Base-by-base conservation (phyloP, 108 stramenopile genomes). In the Nitzschia putrida region DNA sequence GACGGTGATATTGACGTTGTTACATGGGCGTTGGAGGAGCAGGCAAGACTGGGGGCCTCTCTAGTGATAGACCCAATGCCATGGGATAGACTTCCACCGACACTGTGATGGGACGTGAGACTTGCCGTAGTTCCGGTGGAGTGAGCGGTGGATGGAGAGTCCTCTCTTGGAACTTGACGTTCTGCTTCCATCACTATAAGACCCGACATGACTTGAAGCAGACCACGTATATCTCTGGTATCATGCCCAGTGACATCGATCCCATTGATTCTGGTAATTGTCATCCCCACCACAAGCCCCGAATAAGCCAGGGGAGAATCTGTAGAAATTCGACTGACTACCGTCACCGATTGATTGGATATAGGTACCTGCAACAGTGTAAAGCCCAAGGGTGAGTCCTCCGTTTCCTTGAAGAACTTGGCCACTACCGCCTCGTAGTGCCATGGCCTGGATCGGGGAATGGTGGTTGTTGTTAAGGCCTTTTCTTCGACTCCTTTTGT, bases 201-300 rank as follows among this genome's bases (percentile, higher is more conserved):
- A 4, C 29, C 29, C 4, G 29, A 3, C 29, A 34, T 34, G 29
- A 34, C 29, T 34, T 34, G 29, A 11, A 63, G 44, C 16, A 23
- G 24, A 44, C 40, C 7, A 4, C 43, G 18, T 22, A 63, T 47
- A 2, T 26, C 61, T 24, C 61, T 41, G 9, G 44, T 43, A 24
- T 44, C 44, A 47, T 23, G 43, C 45, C 44, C 44, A 8, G 61
- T n/a, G 8, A 63, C 61, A 63, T 63, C 61, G 21, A 63, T 38
- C 6, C 61, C 61, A 63, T 63, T 63, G 61, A 63, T 24, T 21
- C 5, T 45, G 16, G 42, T 63, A 22, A 63, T 63, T 47, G 43
- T 43, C 42, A 63, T 45, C 1, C 61, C 61, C 4, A 63, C 24
- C 12, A 44, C 8, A 4, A 63, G 23, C 7, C 44, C 44, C 2